Percentiles rank a stretch among this genome's conserved stretches.
These are phyloP conservation scores for Fusarium burgessii DNA, from an alignment of 2,329 filamentous ascomycete genomes.

Conservation along the genomic window DNA sequence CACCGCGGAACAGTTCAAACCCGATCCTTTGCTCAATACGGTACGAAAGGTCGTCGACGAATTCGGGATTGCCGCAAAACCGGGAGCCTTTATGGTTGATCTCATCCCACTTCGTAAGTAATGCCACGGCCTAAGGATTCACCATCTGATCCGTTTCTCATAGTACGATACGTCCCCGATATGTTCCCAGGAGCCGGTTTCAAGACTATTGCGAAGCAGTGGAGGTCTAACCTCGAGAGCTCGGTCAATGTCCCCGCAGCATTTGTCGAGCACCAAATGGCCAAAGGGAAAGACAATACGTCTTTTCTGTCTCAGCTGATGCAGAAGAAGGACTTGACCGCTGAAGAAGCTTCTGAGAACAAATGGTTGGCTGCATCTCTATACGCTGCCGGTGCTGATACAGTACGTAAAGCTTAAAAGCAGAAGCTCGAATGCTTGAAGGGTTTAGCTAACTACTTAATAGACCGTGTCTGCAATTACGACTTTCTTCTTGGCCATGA, in stretches of 20 bases:
- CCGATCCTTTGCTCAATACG: constrained; percentile 26
- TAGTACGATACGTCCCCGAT: constrained; percentile 20
- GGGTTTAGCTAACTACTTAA: neutral
- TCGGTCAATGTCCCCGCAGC: constrained; percentile 24
- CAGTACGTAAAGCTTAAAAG: neutral
- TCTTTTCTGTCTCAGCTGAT: constrained; percentile 23
- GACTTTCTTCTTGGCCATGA: constrained; percentile 35
- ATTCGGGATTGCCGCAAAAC: constrained; percentile 27
- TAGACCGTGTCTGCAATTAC: constrained; percentile 32
- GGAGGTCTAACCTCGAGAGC: constrained; percentile 14
- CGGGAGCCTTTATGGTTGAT: constrained; percentile 35
- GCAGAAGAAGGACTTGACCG: neutral
- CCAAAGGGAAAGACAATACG: constrained; percentile 1
- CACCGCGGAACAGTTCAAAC: constrained; percentile 18
- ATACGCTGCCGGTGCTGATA: constrained; percentile 40
- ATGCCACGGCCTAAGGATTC: too few relatives aligned
- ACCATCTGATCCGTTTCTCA: neutral
- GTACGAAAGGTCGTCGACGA: constrained; percentile 31
- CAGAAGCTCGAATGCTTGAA: fast-evolving
- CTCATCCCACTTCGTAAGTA: constrained; percentile 32
- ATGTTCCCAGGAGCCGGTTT: constrained; percentile 29
- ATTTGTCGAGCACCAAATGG: constrained; percentile 31
- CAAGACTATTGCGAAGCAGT: constrained; percentile 19
- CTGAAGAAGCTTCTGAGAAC: constrained; percentile 14
- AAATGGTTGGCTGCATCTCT: constrained; percentile 36